Evolutionary conservation across 2,329 filamentous ascomycete genomes (phyloP), one percentile per base, ranked within the genome.

Genomic region (Talaromyces sp.): DNA sequence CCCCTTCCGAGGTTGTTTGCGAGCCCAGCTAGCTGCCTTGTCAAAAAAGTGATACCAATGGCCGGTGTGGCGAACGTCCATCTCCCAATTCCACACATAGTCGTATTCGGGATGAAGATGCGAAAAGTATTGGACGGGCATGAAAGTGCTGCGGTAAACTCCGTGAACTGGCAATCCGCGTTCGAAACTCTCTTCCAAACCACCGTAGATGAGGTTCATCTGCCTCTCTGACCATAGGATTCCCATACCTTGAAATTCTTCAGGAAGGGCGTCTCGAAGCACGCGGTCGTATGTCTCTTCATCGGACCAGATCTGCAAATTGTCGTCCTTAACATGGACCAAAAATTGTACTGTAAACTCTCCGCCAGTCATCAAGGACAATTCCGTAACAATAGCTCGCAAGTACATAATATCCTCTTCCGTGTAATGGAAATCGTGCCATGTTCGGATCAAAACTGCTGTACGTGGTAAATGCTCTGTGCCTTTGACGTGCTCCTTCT

Each of bases 111-210:
- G 90, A 71, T 92, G 89, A 59, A 90, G 89, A 71, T 90, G 84
- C 66, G 93, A 91, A 75, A 98, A 98, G 77, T 94, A 91, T 74
- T 97, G 93, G 81, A 98, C 89, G 0, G 93, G 92, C 92, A 98
- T 96, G 72, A 93, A 92, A 10, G 95, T 87, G 63, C 92, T 93
- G 61, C 95, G 90, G 79, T 98, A 98, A 8, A 96, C 92, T 19
- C 93, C 93, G 75, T 98, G 93, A 0, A 97, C 88, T 1, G 91
- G 91, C 64, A 96, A 84, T 60, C 90, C 86, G 65, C 84, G 84
- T 69, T 85, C 84, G 77, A 88, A 93, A 54, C 91, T 87, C 68
- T 96, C 92, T 73, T 92, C 89, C 29, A 97, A 88, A 58, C 91
- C 92, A 61, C 95, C 91, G 78, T 98, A 99, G 71, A 96, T 85